Conservation (phyloP, 495 filamentous ascomycete genomes). For the Aspergillus coremiiformis region DNA sequence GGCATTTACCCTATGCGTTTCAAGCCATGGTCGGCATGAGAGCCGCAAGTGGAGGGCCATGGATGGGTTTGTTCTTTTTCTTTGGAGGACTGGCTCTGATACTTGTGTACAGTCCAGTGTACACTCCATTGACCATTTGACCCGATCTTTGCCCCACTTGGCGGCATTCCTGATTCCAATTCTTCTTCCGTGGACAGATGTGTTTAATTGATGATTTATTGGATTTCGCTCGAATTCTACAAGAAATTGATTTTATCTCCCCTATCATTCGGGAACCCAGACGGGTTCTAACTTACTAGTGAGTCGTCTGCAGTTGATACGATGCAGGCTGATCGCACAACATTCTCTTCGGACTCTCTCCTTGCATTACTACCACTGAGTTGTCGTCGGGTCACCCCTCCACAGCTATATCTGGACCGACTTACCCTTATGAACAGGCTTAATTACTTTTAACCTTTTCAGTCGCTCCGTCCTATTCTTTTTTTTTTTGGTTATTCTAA, state of each 20-base stretch:
- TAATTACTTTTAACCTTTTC: constrained; percentile 1
- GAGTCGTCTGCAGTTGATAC: constrained; percentile 10
- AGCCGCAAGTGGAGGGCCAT: constrained; percentile 10
- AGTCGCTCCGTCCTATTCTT: neutral
- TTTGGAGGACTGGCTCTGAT: too few species aligned
- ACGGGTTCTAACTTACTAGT: neutral
- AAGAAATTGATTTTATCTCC: neutral
- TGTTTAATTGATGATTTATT: neutral
- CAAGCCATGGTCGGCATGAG: constrained; percentile 6
- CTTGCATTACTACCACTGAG: constrained; percentile 15
- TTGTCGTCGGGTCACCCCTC: constrained; percentile 16
- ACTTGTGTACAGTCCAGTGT: too few species aligned
- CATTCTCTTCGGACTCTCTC: constrained; percentile 8
- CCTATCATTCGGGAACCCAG: neutral
- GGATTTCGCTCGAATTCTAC: neutral
- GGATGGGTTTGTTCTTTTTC: neutral
- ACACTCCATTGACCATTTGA: constrained; percentile 3
- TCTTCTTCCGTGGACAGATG: constrained; percentile 6
- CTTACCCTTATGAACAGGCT: constrained; percentile 1
- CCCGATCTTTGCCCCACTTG: constrained; percentile 12
- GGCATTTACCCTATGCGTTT: neutral
- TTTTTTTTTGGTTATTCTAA: neutral
- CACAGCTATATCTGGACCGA: neutral
- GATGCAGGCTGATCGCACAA: constrained; percentile 9
- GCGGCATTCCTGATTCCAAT: constrained; percentile 10